Percentiles rank a stretch among this genome's conserved stretches.
phyloP scores from a whole-genome alignment of 2,329 filamentous ascomycete species.

The Pseudopithomyces maydicus region DNA sequence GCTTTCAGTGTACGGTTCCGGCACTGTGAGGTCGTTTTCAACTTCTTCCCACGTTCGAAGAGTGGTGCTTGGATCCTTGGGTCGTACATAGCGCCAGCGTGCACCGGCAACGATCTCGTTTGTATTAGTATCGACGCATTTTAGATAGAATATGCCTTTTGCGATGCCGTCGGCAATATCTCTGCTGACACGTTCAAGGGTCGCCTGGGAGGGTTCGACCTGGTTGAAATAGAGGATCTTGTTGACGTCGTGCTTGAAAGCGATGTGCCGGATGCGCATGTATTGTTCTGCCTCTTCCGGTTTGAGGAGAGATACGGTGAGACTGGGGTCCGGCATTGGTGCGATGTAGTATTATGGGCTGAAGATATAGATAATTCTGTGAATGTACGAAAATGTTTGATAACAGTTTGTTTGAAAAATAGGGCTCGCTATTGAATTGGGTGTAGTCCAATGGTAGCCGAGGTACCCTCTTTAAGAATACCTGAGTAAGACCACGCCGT shows the following conservation, averaged over 20 bases:
- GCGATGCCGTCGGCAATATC: constrained; percentile 27
- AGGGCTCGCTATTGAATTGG: no score
- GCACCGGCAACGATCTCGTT: constrained; percentile 37
- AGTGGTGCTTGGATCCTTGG: constrained; percentile 17
- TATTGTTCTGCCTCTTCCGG: constrained; percentile 35
- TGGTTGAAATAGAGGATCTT: constrained; percentile 38
- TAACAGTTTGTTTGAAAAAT: no score
- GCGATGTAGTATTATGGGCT: background rate
- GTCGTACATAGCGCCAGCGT: constrained; percentile 32
- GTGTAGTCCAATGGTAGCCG: no score
- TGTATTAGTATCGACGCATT: constrained; percentile 32
- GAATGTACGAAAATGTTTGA: background rate
- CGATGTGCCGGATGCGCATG: constrained; percentile 36
- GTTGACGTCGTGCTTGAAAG: constrained; percentile 38
- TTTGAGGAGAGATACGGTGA: constrained; percentile 32
- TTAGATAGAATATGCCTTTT: constrained; percentile 33
- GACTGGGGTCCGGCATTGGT: constrained; percentile 27
- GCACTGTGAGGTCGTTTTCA: constrained; percentile 23
- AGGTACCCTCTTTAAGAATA: no score
- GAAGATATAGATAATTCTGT: background rate
- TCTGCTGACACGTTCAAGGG: constrained; percentile 26
- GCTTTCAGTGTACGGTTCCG: constrained; percentile 35
- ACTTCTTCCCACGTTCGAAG: constrained; percentile 34
- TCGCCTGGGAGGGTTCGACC: constrained; percentile 29
- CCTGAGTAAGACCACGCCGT: no score